Conservation (phyloP, 2,329 filamentous ascomycete genomes). For the Colletotrichum nymphaeae region DNA sequence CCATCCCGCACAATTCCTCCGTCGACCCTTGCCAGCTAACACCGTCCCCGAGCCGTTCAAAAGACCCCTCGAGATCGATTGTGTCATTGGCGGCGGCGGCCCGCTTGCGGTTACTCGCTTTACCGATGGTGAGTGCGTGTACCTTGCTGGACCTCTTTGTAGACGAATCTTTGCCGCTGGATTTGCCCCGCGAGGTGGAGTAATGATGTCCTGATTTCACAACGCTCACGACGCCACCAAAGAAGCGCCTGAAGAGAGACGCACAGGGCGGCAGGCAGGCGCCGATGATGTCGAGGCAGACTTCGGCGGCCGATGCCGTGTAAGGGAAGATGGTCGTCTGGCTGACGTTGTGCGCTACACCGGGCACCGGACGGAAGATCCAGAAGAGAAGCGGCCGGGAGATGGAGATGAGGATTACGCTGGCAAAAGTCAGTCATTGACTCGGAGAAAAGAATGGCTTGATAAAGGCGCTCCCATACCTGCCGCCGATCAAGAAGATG, state of each 20-base stretch:
- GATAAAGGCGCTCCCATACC: not conserved
- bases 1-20: not conserved
- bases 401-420: not conserved
- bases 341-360: not conserved
- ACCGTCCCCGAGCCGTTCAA: not conserved
- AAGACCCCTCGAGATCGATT: not conserved
- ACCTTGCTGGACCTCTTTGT: not conserved
- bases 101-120: not conserved
- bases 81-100: not conserved
- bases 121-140: not conserved
- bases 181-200: not conserved
- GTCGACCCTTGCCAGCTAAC: not conserved
- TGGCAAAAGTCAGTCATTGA: not conserved
- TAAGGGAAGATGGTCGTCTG: not conserved
- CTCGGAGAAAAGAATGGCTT: not conserved
- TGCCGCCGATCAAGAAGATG: not conserved
- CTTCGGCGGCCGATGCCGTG: not conserved
- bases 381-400: not conserved
- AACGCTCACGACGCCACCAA: not conserved
- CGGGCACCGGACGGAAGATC: not conserved
- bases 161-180: not conserved
- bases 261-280: not conserved
- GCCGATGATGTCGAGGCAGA: slow-evolving; percentile 2
- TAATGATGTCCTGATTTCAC: not conserved
- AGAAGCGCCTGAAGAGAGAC: not conserved